Base-by-base conservation (phyloP, 164 flowering plant genomes). In the Berberis thunbergii region DNA sequence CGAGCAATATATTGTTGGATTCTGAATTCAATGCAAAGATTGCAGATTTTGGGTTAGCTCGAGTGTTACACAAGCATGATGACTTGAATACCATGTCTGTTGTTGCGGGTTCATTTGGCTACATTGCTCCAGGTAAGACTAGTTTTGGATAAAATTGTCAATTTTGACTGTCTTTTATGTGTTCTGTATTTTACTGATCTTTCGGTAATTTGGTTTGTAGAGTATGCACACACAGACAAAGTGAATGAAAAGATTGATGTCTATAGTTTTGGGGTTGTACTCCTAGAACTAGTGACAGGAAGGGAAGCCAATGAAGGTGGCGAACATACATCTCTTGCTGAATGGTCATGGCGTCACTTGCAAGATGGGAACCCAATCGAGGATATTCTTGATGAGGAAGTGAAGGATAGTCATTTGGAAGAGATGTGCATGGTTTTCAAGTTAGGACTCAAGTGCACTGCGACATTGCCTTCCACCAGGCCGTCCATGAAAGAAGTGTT, bases 21-120 rank as follows among this genome's bases (percentile, higher is more conserved):
- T 74, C 81, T 0, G 83, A 79, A 9, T 88, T 86, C 79, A 74
- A 76, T 41, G 92, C 97, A 2, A 81, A 58, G 56, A 77, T 93
- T 1, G 91, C 97, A 7, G 98, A 93, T 74, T 93, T 93, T 61
- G 98, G 98, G 7, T 60, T 93, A 13, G 98, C 97, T 10, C 84
- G 77, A 77, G 75, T 84, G 66, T 66, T 89, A 70, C 70, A 39
- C 3, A 81, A 77, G 75, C 72, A 54, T 1, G 88, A 83, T 7
- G 83, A 81, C 43, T 64, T 80, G 3, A 70, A 81, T 43, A 78
- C 92, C 0, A 76, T 84, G 80, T 88, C 98, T 38, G 78, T 79
- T 1, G 75, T 89, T 1, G 97, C 88, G 1, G 98, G 98, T 45
- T 84, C 98, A 40, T 79, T 85, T 39, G 98, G 98, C 4, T 93